Evolutionary conservation across 805 yeast genomes (phyloP).

Genomic region (Saccharomycopsis fibuligera): DNA sequence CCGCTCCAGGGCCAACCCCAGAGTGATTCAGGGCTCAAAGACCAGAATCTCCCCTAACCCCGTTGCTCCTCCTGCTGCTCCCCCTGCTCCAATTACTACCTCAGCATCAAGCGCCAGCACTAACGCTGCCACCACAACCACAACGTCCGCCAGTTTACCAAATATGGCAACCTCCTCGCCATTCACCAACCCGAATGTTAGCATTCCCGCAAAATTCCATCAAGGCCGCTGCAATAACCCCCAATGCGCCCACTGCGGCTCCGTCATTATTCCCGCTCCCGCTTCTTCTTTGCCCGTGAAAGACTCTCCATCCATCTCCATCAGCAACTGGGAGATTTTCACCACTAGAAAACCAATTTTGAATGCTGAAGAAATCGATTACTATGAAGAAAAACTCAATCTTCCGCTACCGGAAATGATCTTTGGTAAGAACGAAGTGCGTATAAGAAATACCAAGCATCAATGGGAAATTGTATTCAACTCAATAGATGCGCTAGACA

Average conservation of each 20-base stretch:
- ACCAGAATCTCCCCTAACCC: slow-evolving; percentile 1
- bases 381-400: slow-evolving; percentile 52
- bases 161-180: background rate
- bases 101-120: background rate
- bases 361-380: slow-evolving; percentile 66
- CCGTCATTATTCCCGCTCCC: slow-evolving; percentile 75
- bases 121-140: background rate
- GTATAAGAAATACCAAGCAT: slow-evolving; percentile 36
- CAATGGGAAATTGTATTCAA: slow-evolving; percentile 56
- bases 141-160: background rate
- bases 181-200: slow-evolving; percentile 6
- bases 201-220: slow-evolving; percentile 39
- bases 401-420: slow-evolving; percentile 97
- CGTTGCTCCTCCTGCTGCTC: slow-evolving; percentile 1
- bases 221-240: slow-evolving; percentile 33
- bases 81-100: background rate
- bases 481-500: slow-evolving; percentile 66
- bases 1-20: slow-evolving; percentile 31
- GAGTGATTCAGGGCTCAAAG: background rate
- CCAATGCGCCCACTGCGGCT: slow-evolving; percentile 58
- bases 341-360: slow-evolving; percentile 74
- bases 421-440: slow-evolving; percentile 75
- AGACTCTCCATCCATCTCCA: slow-evolving; percentile 63
- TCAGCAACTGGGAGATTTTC: slow-evolving; percentile 69
- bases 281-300: slow-evolving; percentile 54